phyloP scores from a whole-genome alignment of 2,329 filamentous ascomycete genomes.

The Ascochyta pisi region DNA sequence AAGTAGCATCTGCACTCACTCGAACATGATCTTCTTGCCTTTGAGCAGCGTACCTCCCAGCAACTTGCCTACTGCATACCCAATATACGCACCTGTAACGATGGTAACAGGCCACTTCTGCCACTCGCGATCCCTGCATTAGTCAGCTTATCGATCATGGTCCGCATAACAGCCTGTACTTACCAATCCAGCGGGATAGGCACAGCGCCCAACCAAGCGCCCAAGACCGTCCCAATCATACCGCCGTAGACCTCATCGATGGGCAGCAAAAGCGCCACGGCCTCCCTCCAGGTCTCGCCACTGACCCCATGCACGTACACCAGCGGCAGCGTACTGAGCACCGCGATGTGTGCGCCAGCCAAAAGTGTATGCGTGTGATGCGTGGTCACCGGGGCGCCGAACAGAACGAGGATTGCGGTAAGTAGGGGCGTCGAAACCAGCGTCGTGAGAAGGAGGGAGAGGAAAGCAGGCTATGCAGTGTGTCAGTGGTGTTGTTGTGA shows the following conservation, averaged over 20 bases:
- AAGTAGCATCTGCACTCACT: conserved; percentile 25
- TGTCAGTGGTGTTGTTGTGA: conserved; percentile 8
- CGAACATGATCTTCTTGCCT: conserved; percentile 55
- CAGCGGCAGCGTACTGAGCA: conserved; percentile 79
- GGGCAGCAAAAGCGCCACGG: conserved; percentile 72
- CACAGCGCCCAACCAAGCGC: conserved; percentile 91
- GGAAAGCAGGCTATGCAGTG: conserved; percentile 66
- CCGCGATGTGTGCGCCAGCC: conserved; percentile 78
- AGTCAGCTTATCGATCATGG: conserved; percentile 16
- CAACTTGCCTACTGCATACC: conserved; percentile 74
- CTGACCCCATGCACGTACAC: conserved; percentile 88
- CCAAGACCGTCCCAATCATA: conserved; percentile 76
- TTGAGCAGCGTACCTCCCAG: conserved; percentile 60
- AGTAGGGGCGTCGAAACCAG: conserved; percentile 65
- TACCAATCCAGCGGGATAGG: conserved; percentile 95
- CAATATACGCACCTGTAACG: conserved; percentile 79
- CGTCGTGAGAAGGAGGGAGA: conserved; percentile 68
- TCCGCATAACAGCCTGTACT: conserved; percentile 26
- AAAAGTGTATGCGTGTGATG: conserved; percentile 80
- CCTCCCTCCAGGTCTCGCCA: conserved; percentile 70
- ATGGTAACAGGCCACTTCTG: conserved; percentile 97
- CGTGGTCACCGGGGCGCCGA: conserved; percentile 88
- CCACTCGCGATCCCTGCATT: conserved; percentile 86
- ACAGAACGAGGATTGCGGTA: conserved; percentile 74
- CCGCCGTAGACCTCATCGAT: conserved; percentile 86